phyloP scores from a whole-genome alignment of 805 yeast genomes.

The Ogataea pini region DNA sequence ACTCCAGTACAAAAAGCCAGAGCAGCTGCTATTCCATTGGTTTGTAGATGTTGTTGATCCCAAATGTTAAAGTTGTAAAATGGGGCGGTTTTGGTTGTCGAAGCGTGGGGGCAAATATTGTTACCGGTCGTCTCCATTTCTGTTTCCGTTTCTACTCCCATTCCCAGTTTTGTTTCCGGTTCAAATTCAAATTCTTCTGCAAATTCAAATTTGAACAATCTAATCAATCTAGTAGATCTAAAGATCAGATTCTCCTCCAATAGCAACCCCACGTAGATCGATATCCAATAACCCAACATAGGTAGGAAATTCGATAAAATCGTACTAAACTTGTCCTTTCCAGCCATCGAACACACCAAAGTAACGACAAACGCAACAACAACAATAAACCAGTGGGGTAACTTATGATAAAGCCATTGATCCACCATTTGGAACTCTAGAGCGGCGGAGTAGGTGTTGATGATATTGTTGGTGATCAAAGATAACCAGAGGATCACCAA shows the following conservation, averaged over 20 bases:
- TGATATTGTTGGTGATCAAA: conserved; percentile 75
- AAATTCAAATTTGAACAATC: conserved; percentile 46
- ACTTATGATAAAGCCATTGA: conserved; percentile 45
- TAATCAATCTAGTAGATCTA: conserved; percentile 48
- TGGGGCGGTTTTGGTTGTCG: conserved; percentile 26
- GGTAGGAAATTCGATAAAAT: conserved; percentile 82
- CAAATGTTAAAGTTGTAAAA: conserved; percentile 74
- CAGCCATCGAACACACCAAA: conserved; percentile 72
- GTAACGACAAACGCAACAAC: conserved; percentile 62
- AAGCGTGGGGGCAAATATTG: too few species aligned
- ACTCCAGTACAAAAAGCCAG: conserved; percentile 67
- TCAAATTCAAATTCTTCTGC: conserved; percentile 2
- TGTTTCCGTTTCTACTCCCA: conserved; percentile 16
- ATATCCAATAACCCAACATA: conserved; percentile 90
- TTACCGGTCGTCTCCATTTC: conserved; percentile 4
- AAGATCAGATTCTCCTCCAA: conserved; percentile 74
- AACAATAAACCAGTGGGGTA: conserved; percentile 82
- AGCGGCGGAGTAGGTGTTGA: conserved; percentile 81
- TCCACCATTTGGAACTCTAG: conserved; percentile 72
- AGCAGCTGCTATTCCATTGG: conserved; percentile 73
- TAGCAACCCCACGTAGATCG: conserved; percentile 72
- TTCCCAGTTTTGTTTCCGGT: not conserved
- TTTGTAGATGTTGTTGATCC: conserved; percentile 60
- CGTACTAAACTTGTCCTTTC: conserved; percentile 68
- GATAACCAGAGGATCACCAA: conserved; percentile 70